Evolutionary conservation across 129 eudicot species (phyloP).

Genomic region (Apium graveolens): DNA sequence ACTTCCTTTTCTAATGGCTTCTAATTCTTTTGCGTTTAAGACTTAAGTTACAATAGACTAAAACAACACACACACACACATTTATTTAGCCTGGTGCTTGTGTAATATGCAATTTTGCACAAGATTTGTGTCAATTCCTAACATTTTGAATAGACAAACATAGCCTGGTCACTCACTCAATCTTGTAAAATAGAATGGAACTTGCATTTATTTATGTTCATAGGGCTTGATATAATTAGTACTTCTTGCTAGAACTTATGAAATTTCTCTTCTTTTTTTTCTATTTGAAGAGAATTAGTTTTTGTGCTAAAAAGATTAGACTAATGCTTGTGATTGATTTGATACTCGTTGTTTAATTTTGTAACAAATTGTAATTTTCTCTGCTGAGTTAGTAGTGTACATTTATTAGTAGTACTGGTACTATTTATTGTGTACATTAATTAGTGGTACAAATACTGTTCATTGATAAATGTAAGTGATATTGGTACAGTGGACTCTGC

Average conservation of each 20-base stretch:
- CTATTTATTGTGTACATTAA: neutral
- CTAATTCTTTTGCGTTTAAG: neutral
- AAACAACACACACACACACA: neutral
- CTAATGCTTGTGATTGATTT: neutral
- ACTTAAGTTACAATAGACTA: neutral
- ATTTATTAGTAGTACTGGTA: neutral
- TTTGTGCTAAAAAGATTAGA: neutral
- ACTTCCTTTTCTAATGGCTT: neutral
- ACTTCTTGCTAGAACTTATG: neutral
- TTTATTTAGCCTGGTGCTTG: too few relatives aligned
- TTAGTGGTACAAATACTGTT: neutral
- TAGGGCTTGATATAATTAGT: neutral
- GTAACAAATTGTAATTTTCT: neutral
- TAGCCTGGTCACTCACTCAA: too few relatives aligned
- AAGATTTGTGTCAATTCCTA: neutral
- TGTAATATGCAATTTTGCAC: neutral
- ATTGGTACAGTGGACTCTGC: conserved; percentile 3
- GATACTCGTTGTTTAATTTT: neutral
- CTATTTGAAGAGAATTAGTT: neutral
- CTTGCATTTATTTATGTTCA: neutral
- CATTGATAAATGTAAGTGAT: neutral
- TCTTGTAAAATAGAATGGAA: too few relatives aligned
- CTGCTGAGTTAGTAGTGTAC: neutral
- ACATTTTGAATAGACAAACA: too few relatives aligned
- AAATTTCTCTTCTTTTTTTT: neutral